Percentiles rank a stretch among this genome's conserved stretches.
These are phyloP conservation scores for Botrytis sinoallii DNA, from an alignment of 2,329 filamentous ascomycete genomes.

Conservation along the genomic window DNA sequence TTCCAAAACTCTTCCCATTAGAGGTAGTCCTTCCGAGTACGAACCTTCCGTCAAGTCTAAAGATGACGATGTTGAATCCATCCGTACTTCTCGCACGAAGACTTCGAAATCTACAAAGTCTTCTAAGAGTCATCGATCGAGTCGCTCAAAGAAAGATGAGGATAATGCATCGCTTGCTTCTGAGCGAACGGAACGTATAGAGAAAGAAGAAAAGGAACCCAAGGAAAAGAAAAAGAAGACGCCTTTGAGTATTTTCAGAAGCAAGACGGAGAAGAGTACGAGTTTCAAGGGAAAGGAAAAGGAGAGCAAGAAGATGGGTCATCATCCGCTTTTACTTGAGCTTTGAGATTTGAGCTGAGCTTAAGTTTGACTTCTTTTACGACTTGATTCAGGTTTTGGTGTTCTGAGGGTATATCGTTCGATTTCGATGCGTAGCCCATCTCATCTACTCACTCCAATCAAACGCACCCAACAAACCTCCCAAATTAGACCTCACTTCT, in stretches of 20 bases:
- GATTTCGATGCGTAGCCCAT: background rate
- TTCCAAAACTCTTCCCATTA: background rate
- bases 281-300: conserved; percentile 7
- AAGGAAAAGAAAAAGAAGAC: conserved; percentile 18
- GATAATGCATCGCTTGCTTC: background rate
- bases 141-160: conserved; percentile 9
- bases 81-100: background rate
- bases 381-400: background rate
- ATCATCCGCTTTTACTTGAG: conserved; percentile 18
- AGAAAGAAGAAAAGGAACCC: background rate
- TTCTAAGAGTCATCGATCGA: background rate
- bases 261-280: conserved; percentile 14
- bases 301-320: conserved; percentile 15
- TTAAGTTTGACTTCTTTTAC: background rate
- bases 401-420: no score
- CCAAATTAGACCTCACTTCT: background rate
- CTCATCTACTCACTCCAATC: background rate
- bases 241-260: conserved; percentile 1
- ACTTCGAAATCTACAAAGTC: background rate
- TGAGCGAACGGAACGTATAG: background rate
- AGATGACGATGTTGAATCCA: background rate
- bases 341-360: background rate
- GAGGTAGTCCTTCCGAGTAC: background rate
- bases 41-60: background rate
- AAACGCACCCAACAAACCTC: background rate